Percentiles rank a stretch among this genome's conserved stretches.
Evolutionary conservation across 257 asterid species (phyloP).

Genomic region (Striga asiatica): DNA sequence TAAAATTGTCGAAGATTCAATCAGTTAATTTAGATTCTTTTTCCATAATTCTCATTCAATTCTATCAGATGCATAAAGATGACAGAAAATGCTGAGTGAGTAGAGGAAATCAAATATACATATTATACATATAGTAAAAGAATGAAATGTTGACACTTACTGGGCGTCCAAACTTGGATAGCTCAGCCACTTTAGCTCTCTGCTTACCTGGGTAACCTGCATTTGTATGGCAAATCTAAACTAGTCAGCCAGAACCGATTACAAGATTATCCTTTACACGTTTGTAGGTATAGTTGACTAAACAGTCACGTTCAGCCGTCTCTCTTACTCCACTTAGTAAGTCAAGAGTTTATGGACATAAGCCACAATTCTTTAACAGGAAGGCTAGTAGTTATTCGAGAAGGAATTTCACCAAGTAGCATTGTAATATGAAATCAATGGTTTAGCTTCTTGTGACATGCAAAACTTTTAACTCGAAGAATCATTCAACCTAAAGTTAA

Average conservation of each 20-base stretch:
- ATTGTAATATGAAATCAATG: too few species aligned
- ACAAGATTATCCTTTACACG: neutral
- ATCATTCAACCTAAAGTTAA: too few species aligned
- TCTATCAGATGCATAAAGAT: neutral
- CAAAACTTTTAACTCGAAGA: too few species aligned
- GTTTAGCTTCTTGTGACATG: too few species aligned
- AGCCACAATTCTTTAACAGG: neutral
- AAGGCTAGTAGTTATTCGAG: too few species aligned
- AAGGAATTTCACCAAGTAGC: too few species aligned
- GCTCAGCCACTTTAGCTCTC: slow-evolving; percentile 57
- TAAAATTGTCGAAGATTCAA: neutral
- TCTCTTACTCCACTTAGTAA: neutral
- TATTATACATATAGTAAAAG: neutral
- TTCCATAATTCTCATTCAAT: neutral
- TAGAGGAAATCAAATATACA: neutral
- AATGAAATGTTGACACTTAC: slow-evolving; percentile 28
- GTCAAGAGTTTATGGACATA: neutral
- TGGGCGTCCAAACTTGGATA: slow-evolving; percentile 80
- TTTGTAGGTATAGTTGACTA: too few species aligned
- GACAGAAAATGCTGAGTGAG: neutral
- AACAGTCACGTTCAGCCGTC: too few species aligned
- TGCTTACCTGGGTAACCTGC: slow-evolving; percentile 69
- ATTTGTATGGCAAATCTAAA: slow-evolving; percentile 5
- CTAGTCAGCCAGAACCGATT: neutral
- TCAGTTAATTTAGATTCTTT: neutral